Base-by-base conservation (phyloP, 1,284 basidiomycete genomes). In the Lignosus rhinocerotis region DNA sequence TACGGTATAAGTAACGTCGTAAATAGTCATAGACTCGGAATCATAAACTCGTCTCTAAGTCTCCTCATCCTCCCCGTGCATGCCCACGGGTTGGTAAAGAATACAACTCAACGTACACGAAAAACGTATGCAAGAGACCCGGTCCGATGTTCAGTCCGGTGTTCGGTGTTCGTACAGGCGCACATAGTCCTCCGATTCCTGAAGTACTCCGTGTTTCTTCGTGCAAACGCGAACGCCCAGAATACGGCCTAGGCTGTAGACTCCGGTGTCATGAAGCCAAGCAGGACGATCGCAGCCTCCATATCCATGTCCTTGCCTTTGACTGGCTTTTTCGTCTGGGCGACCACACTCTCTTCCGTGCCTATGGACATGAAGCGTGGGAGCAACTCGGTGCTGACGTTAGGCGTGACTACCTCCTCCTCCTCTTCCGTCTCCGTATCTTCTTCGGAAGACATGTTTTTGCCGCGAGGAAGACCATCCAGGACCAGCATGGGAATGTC, bases 251-350 rank as follows among this genome's bases (percentile, higher is more conserved):
- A 56, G 36, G 49, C 49, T 10, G 34, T 16, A 36, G 61, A 41
- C 38, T 60, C 60, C 6, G 60, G 59, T n/a, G 63, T 61, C 65
- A 72, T 77, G 69, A 79, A 79, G 38, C 70, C 76, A 39, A 79
- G 66, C 14, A 80, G 69, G 1, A 74, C 73, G 64, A 79, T 77
- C 16, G 78, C 78, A 0, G 79, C 78, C 66, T 80, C 78, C 53
- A 80, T 72, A 33, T 80, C 79, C 60, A 56, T 50, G 52, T 60
- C 54, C 48, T 64, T 49, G 32, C 57, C 60, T 10, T 59, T 61
- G 17, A 30, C 32, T 11, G 33, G 44, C n/a, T 51, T 55, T 33
- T 58, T 62, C 21, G 47, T 59, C 47, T 49, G 53, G 38, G 46
- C 31, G 11, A 10, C 51, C 10, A 21, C 47, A 39, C 36, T 33